Base-by-base conservation (phyloP, 2,329 filamentous ascomycete species). In the Monosporascus sp. region DNA sequence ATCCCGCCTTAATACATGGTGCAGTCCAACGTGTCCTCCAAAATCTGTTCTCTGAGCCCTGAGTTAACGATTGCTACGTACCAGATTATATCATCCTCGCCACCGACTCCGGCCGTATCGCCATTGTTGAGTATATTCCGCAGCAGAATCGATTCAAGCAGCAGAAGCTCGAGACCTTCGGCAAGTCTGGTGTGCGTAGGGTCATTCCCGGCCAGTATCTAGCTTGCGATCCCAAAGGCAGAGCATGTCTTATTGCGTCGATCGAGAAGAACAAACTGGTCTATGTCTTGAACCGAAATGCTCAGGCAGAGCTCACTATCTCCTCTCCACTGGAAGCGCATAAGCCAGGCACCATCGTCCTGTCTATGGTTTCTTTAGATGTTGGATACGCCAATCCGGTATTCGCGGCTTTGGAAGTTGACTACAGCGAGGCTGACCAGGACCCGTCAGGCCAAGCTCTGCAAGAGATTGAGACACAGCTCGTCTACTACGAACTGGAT, bases 211-310 rank as follows among this genome's bases (percentile, higher is more conserved):
- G 95, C 56, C 91, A 99, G 71, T 99, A 97, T 67, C 82, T 99
- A 27, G 94, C 93, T 7, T 90, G 90, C 50, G 94, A 99, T 66
- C 94, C 94, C 27, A 96, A 96, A 72, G 94, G 94, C 52, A 85
- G 94, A 75, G 95, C 95, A 52, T 96, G 93, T 67, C 80, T 99
- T 68, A 89, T 97, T 57, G 91, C 94, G 9, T 93, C 92, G 5
- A 81, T 93, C 52, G 95, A 99, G 75, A 99, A 99, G 81, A 99
- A 97, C 77, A 99, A 99, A 77, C 87, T 99, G 53, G 94, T 99
- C 62, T 99, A 99, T 73, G 93, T 99, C 65, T 80, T 99, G 62
- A 97, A 97, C 72, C 87, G 95, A 60, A 96, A 96, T 73, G 83
- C 91, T 3, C 90, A 97, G 72, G 92, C 92, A 18, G 90, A 96